Evolutionary conservation across 2,329 filamentous ascomycete genomes (phyloP).

Genomic region (Aspergillus novofumigatus): DNA sequence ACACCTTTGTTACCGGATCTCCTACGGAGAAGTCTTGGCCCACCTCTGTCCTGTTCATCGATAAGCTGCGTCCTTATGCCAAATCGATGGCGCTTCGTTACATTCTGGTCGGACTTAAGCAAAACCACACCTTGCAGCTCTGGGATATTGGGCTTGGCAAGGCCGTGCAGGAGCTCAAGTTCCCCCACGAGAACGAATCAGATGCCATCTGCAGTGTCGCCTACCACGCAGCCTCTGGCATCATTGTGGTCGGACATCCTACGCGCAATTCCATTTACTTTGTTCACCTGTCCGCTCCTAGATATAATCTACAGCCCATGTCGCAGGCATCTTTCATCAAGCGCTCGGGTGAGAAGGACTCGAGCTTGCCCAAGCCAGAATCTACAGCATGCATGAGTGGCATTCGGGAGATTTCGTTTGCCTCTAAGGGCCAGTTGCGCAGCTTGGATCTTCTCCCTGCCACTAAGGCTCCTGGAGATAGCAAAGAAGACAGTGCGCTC

Average conservation of each 20-base stretch:
- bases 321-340: conserved; percentile 86
- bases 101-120: conserved; percentile 96
- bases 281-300: conserved; percentile 87
- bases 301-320: conserved; percentile 75
- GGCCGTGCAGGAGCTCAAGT: conserved; percentile 93
- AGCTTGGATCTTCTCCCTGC: conserved; percentile 83
- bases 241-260: conserved; percentile 91
- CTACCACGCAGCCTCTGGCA: conserved; percentile 87
- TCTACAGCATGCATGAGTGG: conserved; percentile 97
- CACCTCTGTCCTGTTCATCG: conserved; percentile 90
- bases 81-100: conserved; percentile 89
- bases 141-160: conserved; percentile 96
- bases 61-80: conserved; percentile 90
- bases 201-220: conserved; percentile 97
- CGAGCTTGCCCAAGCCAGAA: conserved; percentile 75
- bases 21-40: conserved; percentile 94
- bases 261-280: conserved; percentile 98
- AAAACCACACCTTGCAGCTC: conserved; percentile 96
- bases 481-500: conserved; percentile 65
- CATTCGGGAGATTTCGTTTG: conserved; percentile 90
- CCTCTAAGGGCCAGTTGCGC: conserved; percentile 77
- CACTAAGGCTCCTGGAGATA: conserved; percentile 47
- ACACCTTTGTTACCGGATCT: conserved; percentile 81
- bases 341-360: conserved; percentile 68
- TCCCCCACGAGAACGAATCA: conserved; percentile 92